phyloP scores from a whole-genome alignment of 352 stramenopile species.

The Globisporangium nodosum region DNA sequence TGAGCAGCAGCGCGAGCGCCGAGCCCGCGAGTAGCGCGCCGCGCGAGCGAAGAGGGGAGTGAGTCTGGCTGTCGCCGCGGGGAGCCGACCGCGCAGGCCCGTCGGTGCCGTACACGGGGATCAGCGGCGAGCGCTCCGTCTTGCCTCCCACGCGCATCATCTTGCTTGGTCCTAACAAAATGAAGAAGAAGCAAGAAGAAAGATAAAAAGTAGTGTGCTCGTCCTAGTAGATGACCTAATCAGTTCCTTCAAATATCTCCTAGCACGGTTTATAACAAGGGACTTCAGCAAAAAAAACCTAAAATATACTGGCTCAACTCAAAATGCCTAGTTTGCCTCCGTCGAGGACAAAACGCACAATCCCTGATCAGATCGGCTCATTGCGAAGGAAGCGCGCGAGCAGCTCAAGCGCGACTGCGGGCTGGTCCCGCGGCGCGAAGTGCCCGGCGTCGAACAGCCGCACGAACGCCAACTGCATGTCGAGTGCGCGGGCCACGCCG shows the following conservation, averaged over 20 bases:
- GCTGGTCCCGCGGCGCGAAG: conserved; percentile 38
- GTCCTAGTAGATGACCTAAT: no score
- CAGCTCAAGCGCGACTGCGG: conserved; percentile 25
- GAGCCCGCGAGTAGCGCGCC: conserved; percentile 3
- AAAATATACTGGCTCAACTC: no score
- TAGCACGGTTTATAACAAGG: no score
- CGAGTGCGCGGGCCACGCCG: conserved; percentile 20
- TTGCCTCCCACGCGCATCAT: conserved; percentile 1
- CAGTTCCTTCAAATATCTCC: no score
- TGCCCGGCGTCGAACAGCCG: conserved; percentile 38
- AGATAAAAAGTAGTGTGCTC: no score
- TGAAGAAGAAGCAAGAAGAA: no score
- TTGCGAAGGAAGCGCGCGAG: conserved; percentile 38
- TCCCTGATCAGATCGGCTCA: not conserved
- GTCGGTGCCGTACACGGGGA: conserved; percentile 9
- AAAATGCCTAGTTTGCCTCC: no score
- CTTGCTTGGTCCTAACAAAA: no score
- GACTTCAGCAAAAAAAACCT: no score
- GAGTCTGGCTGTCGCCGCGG: not conserved
- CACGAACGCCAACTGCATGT: conserved; percentile 32
- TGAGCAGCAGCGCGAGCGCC: conserved; percentile 12
- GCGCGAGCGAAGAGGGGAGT: not conserved
- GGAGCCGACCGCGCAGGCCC: not conserved
- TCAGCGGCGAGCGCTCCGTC: conserved; percentile 11
- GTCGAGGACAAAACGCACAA: no score